A percentile compares a stretch with the other conserved stretches of the same genome.
Conservation (phyloP, 2,329 filamentous ascomycete genomes). For the Aspergillus clavatus region DNA sequence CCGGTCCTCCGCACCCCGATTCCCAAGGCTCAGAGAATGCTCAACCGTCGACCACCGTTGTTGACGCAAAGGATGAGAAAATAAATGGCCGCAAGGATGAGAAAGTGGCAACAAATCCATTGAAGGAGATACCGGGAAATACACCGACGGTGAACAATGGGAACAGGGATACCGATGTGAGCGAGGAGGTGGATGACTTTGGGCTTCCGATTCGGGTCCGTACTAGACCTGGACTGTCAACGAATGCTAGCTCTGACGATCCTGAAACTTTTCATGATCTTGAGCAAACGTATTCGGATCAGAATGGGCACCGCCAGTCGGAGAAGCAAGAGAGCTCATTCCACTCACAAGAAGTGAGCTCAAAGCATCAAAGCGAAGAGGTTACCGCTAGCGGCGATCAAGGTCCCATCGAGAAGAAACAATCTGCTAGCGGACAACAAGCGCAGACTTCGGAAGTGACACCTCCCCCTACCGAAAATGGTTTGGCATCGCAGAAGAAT, state of each 20-base stretch:
- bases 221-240: constrained; percentile 12
- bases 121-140: constrained; percentile 3
- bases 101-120: constrained; percentile 14
- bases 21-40: constrained; percentile 10
- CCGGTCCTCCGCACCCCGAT: constrained; percentile 9
- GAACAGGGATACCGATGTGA: constrained; percentile 4
- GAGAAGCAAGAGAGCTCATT: not conserved
- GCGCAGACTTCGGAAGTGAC: no score
- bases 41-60: constrained; percentile 11
- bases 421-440: not conserved
- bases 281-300: constrained; percentile 5
- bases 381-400: not conserved
- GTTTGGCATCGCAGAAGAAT: not conserved
- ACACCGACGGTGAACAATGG: constrained; percentile 2
- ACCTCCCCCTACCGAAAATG: not conserved
- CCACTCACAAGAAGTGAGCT: not conserved
- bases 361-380: not conserved
- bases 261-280: constrained; percentile 20
- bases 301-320: not conserved
- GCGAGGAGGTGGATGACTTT: constrained; percentile 35
- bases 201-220: constrained; percentile 35
- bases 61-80: constrained; percentile 5
- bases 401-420: not conserved
- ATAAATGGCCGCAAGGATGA: constrained; percentile 9
- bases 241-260: constrained; percentile 12